Conservation (phyloP, 1,284 basidiomycete species). For the Ceratobasidium sp. region DNA sequence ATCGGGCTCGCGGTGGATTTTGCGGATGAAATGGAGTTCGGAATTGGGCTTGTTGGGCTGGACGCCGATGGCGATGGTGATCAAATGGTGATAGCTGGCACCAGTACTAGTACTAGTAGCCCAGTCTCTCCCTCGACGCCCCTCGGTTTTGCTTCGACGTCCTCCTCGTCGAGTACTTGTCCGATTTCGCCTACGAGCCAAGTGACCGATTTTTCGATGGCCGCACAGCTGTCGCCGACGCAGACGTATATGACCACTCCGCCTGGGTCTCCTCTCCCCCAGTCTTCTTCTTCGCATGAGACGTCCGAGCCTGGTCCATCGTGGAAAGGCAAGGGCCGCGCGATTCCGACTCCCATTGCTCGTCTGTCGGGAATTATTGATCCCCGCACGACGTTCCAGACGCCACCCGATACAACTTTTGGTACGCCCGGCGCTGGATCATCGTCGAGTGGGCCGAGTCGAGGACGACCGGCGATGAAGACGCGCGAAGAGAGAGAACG, state of each 20-base stretch:
- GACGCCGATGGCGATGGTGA: no score
- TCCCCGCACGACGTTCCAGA: slow-evolving; percentile 12
- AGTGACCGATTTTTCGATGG: neutral
- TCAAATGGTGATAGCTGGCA: no score
- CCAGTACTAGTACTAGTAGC: no score
- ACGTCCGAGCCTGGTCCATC: neutral
- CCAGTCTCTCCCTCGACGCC: no score
- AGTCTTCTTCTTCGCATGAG: no score
- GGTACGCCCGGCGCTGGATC: slow-evolving; percentile 16
- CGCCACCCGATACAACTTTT: slow-evolving; percentile 26
- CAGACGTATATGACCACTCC: slow-evolving; percentile 18
- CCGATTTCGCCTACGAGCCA: slow-evolving; percentile 2
- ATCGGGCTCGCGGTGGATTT: slow-evolving; percentile 24
- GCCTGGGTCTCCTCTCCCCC: neutral
- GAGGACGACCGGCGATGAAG: neutral
- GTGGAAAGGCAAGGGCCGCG: slow-evolving; percentile 15
- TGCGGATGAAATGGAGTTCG: slow-evolving; percentile 35
- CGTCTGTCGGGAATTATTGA: neutral
- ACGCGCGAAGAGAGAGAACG: neutral
- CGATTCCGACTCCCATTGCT: slow-evolving; percentile 10
- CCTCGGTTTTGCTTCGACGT: no score
- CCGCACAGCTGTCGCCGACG: slow-evolving; percentile 3
- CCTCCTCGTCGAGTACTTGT: no score
- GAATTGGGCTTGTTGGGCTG: no score
- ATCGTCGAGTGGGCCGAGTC: neutral